Evolutionary conservation across 352 stramenopile genomes (phyloP), one percentile per base, ranked within the genome.

Genomic region (Blastocystis hominis): DNA sequence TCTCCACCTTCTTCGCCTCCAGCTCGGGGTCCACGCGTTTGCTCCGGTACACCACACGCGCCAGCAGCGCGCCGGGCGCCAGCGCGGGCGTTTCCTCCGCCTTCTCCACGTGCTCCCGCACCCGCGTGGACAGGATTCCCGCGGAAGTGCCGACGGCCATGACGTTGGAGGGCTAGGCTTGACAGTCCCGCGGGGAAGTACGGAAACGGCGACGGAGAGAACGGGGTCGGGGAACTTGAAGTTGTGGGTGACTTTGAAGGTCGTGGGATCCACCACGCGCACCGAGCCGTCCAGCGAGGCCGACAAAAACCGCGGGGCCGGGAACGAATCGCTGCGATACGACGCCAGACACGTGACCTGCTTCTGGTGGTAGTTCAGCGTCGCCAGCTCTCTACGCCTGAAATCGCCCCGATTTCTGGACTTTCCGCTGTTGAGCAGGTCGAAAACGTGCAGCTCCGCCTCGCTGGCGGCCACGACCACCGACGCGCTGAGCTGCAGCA

Each of bases 141-240:
- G 47, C 50, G 20, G 47, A 68, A 1, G 72, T 84, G 40, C 72
- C 72, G 4, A 84, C 72, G 40, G 72, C 72, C 47, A 84, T 64
- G 20, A 84, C 72, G 56, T 84, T 64, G 34, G 30, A 20, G 2
- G 72, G 72, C 72, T 84, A 84, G 7, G 38, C 24, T 30, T 84
- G 13, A 84, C 15, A 0, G 24, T 34, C 1, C 0, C 10, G 6
- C 9, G n/a, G 10, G 42, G 4, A n/a, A 17, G 0, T n/a, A 78
- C 62, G 15, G 56, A 76, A 20, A 87, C 61, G 3, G 77, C 77
- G n/a, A 87, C 46, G 13, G 77, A 13, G 13, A 87, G 77, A 56
- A 87, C 54, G 2, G 77, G 77, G 46, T 75, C 77, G 6, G 77
- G 77, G 66, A 78, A 87, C 77, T 87, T 87, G 62, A 87, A 87